Conservation (phyloP, 2,329 filamentous ascomycete genomes). For the Domatiomyces globalis region DNA sequence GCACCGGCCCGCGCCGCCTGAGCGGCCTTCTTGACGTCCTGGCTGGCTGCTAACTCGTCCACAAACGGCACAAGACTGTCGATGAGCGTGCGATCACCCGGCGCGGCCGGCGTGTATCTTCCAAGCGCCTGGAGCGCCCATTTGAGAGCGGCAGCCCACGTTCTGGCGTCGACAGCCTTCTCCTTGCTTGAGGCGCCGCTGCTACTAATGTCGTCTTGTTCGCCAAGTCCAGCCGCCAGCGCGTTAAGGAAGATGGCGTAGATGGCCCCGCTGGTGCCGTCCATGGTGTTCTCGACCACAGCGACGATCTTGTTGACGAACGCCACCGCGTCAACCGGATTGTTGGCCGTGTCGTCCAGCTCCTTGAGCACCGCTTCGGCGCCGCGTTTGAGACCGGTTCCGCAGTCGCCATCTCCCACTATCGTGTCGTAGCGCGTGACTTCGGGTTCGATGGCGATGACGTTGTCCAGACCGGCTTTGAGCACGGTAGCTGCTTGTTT, state of each 20-base stretch:
- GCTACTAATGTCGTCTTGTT: conserved; percentile 28
- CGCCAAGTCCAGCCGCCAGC: conserved; percentile 52
- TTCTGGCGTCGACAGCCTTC: conserved; percentile 33
- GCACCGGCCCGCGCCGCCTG: conserved; percentile 61
- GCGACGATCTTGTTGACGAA: conserved; percentile 47
- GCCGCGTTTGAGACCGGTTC: conserved; percentile 70
- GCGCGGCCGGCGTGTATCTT: conserved; percentile 77
- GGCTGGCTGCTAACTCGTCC: conserved; percentile 50
- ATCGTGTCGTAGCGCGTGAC: conserved; percentile 61
- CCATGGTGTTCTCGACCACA: conserved; percentile 56
- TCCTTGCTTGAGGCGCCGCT: conserved; percentile 22
- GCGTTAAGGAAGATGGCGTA: conserved; percentile 86
- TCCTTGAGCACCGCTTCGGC: conserved; percentile 49
- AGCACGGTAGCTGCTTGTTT: conserved; percentile 39
- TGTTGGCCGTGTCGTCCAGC: conserved; percentile 27
- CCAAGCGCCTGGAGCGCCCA: conserved; percentile 56
- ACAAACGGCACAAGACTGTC: conserved; percentile 86
- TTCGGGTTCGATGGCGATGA: conserved; percentile 51
- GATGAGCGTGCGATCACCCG: conserved; percentile 78
- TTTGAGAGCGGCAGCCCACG: conserved; percentile 55
- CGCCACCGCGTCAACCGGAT: conserved; percentile 40
- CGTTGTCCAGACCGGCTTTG: conserved; percentile 39
- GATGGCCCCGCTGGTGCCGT: conserved; percentile 61
- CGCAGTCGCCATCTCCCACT: conserved; percentile 83
- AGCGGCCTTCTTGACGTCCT: conserved; percentile 58